These are phyloP conservation scores for Drechslera avenae DNA, from an alignment of 2,329 filamentous ascomycete species.

Conservation along the genomic window DNA sequence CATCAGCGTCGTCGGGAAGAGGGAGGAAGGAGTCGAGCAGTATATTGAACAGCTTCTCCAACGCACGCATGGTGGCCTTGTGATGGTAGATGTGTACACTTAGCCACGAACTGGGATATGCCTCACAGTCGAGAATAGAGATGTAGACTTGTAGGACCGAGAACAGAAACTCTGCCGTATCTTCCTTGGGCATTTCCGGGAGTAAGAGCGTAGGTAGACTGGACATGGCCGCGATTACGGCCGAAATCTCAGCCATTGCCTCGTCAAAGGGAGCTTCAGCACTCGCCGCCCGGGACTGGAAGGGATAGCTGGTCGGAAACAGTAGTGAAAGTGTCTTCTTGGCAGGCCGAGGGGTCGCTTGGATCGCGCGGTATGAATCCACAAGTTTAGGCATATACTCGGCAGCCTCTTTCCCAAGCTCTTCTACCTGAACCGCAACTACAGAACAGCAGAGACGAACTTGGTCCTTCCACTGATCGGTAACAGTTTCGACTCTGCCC, in stretches of 20 bases:
- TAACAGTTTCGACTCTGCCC: constrained; percentile 75
- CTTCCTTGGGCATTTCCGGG: constrained; percentile 74
- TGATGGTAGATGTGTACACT: constrained; percentile 93
- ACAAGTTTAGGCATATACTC: constrained; percentile 91
- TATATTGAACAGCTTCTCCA: constrained; percentile 81
- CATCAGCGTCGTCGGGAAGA: constrained; percentile 86
- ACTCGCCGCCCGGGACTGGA: constrained; percentile 72
- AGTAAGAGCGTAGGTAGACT: constrained; percentile 75
- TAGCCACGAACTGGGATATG: constrained; percentile 88
- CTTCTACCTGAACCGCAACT: constrained; percentile 80
- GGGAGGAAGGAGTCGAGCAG: constrained; percentile 85
- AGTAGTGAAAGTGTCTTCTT: constrained; percentile 76
- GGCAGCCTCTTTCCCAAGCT: constrained; percentile 79
- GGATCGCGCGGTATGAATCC: constrained; percentile 82
- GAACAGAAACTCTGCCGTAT: constrained; percentile 75
- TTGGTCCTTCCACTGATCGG: constrained; percentile 88
- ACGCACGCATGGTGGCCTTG: constrained; percentile 81
- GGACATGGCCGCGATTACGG: constrained; percentile 81
- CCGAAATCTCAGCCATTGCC: constrained; percentile 83
- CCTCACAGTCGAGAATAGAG: constrained; percentile 85
- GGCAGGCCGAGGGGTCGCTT: constrained; percentile 64
- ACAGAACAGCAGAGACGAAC: constrained; percentile 93
- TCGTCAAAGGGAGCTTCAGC: constrained; percentile 75
- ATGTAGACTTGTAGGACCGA: constrained; percentile 83
- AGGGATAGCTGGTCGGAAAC: constrained; percentile 89